Conservation (phyloP, 768 basidiomycete species). For the Collybiopsis confluens region DNA sequence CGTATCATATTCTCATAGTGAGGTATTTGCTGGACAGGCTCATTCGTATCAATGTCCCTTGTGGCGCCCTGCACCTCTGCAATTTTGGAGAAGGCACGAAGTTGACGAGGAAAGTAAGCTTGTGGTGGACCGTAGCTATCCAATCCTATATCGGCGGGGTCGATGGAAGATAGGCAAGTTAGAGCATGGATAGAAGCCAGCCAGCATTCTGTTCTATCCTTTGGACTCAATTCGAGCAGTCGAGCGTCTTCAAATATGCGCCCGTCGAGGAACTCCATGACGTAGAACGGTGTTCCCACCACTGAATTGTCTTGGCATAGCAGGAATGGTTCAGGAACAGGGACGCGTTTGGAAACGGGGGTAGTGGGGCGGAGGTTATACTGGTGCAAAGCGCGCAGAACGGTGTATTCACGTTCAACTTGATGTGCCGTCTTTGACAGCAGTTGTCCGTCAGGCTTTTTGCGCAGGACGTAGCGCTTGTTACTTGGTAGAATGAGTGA, state of each 20-base stretch:
- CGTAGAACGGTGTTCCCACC: conserved; percentile 88
- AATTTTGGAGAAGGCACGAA: conserved; percentile 81
- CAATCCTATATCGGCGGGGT: conserved; percentile 64
- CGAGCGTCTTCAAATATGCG: conserved; percentile 86
- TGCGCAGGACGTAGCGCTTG: conserved; percentile 77
- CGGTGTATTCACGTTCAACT: conserved; percentile 87
- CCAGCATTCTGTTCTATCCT: conserved; percentile 75
- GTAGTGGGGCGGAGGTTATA: conserved; percentile 63
- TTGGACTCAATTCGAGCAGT: conserved; percentile 63
- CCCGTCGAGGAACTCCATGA: conserved; percentile 95
- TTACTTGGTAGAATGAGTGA: conserved; percentile 30
- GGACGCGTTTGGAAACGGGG: conserved; percentile 51
- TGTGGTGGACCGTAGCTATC: conserved; percentile 66
- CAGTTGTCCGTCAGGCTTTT: conserved; percentile 87
- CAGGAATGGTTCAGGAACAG: conserved; percentile 79
- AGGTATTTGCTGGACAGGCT: conserved; percentile 68
- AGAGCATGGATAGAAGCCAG: conserved; percentile 70
- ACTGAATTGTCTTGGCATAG: conserved; percentile 77
- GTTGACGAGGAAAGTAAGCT: conserved; percentile 90
- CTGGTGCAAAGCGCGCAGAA: conserved; percentile 71
- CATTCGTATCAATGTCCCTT: conserved; percentile 59
- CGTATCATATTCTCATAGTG: conserved; percentile 63
- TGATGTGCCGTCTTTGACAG: conserved; percentile 92
- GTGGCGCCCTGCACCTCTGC: conserved; percentile 74
- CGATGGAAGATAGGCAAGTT: conserved; percentile 59